Conservation (phyloP, 805 yeast species). For the Priceomyces fermenticarens region DNA sequence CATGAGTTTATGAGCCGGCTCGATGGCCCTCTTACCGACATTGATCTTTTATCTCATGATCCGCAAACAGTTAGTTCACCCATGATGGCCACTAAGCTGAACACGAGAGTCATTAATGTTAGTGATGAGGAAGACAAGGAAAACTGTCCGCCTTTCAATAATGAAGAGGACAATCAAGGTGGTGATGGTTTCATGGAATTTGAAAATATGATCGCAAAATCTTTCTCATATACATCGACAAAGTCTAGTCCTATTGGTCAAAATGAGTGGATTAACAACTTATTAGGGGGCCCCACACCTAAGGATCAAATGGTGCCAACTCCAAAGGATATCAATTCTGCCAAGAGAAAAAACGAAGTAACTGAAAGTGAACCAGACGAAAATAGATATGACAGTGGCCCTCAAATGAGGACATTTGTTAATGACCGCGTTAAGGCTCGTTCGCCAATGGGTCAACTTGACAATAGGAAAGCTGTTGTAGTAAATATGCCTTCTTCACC, state of each 20-base stretch:
- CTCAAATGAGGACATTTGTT: conserved; percentile 29
- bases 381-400: conserved; percentile 23
- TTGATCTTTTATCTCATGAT: conserved; percentile 40
- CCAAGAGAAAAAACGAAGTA: conserved; percentile 11
- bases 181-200: conserved; percentile 16
- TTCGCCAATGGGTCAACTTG: conserved; percentile 20
- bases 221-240: conserved; percentile 24
- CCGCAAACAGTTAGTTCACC: conserved; percentile 38
- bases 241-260: conserved; percentile 36
- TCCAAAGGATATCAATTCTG: conserved; percentile 11
- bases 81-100: conserved; percentile 53
- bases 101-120: conserved; percentile 52
- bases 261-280: conserved; percentile 41
- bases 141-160: conserved; percentile 22
- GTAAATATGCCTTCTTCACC: conserved; percentile 43
- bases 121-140: conserved; percentile 38
- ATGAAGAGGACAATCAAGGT: conserved; percentile 4
- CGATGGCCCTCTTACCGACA: conserved; percentile 48
- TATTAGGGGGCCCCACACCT: conserved; percentile 43
- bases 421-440: conserved; percentile 13
- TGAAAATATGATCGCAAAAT: conserved; percentile 23
- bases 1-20: conserved; percentile 41
- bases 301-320: conserved; percentile 28
- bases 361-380: conserved; percentile 9
- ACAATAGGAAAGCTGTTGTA: conserved; percentile 18